These are phyloP conservation scores for Antrodiella citrinella DNA, from an alignment of 768 basidiomycete genomes.

Conservation along the genomic window DNA sequence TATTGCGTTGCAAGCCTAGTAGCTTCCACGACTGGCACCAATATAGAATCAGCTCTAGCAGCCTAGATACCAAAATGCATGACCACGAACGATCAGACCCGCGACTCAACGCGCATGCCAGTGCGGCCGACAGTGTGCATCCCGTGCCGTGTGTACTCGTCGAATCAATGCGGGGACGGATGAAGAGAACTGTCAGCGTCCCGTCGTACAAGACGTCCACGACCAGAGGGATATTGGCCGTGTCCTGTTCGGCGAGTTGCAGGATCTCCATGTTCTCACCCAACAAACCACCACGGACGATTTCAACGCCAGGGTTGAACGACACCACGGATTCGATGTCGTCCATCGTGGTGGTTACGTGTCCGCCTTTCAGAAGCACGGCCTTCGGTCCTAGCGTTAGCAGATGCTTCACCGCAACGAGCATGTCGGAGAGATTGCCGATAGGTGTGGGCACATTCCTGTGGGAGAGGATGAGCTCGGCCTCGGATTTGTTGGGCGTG, in stretches of 20 bases:
- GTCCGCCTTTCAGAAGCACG: slow-evolving; percentile 84
- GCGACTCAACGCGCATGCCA: slow-evolving; percentile 57
- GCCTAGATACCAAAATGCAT: no score
- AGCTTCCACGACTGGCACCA: slow-evolving; percentile 48
- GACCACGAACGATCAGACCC: slow-evolving; percentile 35
- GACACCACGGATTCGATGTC: slow-evolving; percentile 34
- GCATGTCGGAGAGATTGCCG: slow-evolving; percentile 48
- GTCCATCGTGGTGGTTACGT: slow-evolving; percentile 38
- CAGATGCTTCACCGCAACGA: slow-evolving; percentile 44
- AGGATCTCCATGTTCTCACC: slow-evolving; percentile 62
- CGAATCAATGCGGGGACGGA: slow-evolving; percentile 55
- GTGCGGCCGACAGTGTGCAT: slow-evolving; percentile 82
- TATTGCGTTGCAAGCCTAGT: slow-evolving; percentile 55
- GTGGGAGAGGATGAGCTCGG: slow-evolving; percentile 54
- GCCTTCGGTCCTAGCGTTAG: slow-evolving; percentile 40
- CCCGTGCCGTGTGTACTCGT: slow-evolving; percentile 87
- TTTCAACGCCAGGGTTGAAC: slow-evolving; percentile 23
- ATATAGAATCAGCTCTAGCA: no score
- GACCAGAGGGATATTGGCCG: slow-evolving; percentile 31
- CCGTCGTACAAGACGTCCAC: slow-evolving; percentile 53
- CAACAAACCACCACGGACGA: slow-evolving; percentile 37
- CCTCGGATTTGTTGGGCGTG: slow-evolving; percentile 83
- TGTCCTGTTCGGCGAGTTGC: slow-evolving; percentile 20
- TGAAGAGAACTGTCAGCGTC: slow-evolving; percentile 39
- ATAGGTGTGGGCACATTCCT: slow-evolving; percentile 25